Evolutionary conservation across 306 rosid species (phyloP), one percentile per base, ranked within the genome.

Genomic region (Quercus parvula): DNA sequence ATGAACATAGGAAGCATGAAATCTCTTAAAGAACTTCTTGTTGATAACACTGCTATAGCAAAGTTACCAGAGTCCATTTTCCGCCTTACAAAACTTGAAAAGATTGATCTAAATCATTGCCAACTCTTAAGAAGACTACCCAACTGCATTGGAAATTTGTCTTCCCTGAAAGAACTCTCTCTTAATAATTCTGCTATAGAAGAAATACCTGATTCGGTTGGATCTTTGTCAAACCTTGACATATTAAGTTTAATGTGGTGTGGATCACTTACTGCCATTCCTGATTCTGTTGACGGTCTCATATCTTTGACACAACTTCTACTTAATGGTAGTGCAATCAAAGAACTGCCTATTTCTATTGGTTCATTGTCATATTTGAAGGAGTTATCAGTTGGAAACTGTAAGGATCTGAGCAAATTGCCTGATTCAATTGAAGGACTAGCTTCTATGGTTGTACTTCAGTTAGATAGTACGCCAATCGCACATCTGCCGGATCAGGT

Each of bases 171-270:
- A 77, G 87, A 79, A 61, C 55, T 92, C 49, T 90, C 91, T 46
- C 88, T 92, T 5, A 24, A 84, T 63, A 2, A 0, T 0, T 79
- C 91, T 49, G 91, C 79, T 25, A 46, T 92, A 66, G 85, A 88
- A 69, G 87, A 87, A 35, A 72, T 92, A 64, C 91, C 89, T 0
- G 72, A 79, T 24, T 84, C 94, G 4, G 27, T 92, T 44, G 91
- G 90, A 54, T 51, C 46, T 59, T 80, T 92, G 76, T 70, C 5
- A 71, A 87, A 84, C 80, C 97, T 92, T 75, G 89, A 87, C 86
- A 87, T 22, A 70, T 82, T 92, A 24, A 79, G 83, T 51, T 77
- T 88, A 87, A 55, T 44, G 46, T 4, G 77, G 75, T 92, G 94
- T 85, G 0, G 14, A 31, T 87, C 91, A 51, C 85, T 92, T 80